A percentile compares a stretch with the other conserved stretches of the same genome.
These are phyloP conservation scores for Spergularia azorica DNA, from an alignment of 179 eudicot genomes.

Conservation along the genomic window DNA sequence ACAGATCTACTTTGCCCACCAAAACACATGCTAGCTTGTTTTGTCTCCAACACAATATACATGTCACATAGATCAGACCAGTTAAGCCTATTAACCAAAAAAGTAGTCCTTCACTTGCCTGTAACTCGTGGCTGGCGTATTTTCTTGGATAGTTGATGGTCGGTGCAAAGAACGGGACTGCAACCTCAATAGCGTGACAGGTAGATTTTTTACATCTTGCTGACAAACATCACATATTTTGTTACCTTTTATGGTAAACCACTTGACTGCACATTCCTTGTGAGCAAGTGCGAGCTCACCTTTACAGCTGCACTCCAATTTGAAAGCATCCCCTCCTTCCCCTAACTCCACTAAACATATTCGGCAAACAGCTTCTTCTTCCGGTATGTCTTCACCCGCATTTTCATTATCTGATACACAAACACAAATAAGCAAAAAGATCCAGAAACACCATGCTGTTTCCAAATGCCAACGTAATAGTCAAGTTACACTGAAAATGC, in stretches of 20 bases:
- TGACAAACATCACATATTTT: constrained; percentile 40
- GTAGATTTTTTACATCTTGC: constrained; percentile 38
- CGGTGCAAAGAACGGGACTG: constrained; percentile 27
- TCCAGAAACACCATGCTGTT: neutral
- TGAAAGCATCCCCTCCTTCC: constrained; percentile 74
- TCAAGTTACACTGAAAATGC: neutral
- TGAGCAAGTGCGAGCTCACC: constrained; percentile 47
- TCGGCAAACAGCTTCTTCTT: constrained; percentile 96
- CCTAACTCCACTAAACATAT: constrained; percentile 83
- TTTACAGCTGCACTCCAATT: constrained; percentile 48
- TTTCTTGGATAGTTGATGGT: constrained; percentile 31
- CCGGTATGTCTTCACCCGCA: constrained; percentile 77
- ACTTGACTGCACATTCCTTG: constrained; percentile 42
- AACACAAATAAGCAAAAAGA: neutral
- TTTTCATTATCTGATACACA: constrained; percentile 21
- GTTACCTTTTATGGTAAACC: constrained; percentile 44
- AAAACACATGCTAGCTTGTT: neutral
- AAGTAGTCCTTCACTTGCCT: constrained; percentile 28
- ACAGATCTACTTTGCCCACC: neutral
- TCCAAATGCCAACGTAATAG: neutral
- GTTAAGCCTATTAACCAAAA: neutral
- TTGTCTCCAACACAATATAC: neutral
- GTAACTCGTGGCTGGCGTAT: constrained; percentile 24
- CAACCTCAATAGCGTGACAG: constrained; percentile 34
- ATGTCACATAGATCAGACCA: neutral